These are phyloP conservation scores for Clonostachys chloroleuca DNA, from an alignment of 2,329 filamentous ascomycete species.

Conservation along the genomic window DNA sequence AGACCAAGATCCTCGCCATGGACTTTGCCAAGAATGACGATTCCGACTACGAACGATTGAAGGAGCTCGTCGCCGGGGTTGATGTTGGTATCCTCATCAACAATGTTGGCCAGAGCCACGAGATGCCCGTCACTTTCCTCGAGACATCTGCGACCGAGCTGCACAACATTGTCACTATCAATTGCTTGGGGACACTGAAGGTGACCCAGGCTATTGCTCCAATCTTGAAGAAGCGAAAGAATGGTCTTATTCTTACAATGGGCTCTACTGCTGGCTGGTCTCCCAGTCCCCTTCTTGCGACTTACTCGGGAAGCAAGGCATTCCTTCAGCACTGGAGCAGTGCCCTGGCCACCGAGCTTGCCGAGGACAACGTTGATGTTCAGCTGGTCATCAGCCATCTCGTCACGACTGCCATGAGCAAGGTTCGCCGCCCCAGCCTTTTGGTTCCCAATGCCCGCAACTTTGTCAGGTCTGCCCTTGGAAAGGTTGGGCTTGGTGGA, in stretches of 20 bases:
- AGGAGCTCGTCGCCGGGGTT: constrained; percentile 62
- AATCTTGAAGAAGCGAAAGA: constrained; percentile 77
- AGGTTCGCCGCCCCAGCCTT: constrained; percentile 75
- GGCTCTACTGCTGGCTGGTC: constrained; percentile 92
- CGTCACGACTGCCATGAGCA: constrained; percentile 95
- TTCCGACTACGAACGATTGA: constrained; percentile 72
- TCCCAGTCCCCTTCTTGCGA: constrained; percentile 87
- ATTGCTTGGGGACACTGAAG: constrained; percentile 85
- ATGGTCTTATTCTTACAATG: constrained; percentile 92
- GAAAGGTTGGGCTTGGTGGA: constrained; percentile 77
- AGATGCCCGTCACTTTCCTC: constrained; percentile 84
- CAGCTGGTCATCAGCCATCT: constrained; percentile 89
- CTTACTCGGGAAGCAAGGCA: constrained; percentile 96
- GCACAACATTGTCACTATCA: constrained; percentile 88
- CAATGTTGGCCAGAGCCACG: constrained; percentile 94
- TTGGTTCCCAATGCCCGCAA: constrained; percentile 76
- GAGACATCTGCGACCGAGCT: constrained; percentile 78
- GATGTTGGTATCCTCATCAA: constrained; percentile 90
- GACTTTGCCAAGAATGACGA: constrained; percentile 82
- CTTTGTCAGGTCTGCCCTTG: constrained; percentile 75
- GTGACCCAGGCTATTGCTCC: constrained; percentile 83
- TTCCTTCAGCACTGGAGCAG: constrained; percentile 97
- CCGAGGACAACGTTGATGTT: constrained; percentile 78
- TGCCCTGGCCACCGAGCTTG: constrained; percentile 78
- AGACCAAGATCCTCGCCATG: constrained; percentile 82